These are phyloP conservation scores for Teratosphaeriaceae sp. DNA, from an alignment of 2,329 filamentous ascomycete genomes.

Conservation along the genomic window DNA sequence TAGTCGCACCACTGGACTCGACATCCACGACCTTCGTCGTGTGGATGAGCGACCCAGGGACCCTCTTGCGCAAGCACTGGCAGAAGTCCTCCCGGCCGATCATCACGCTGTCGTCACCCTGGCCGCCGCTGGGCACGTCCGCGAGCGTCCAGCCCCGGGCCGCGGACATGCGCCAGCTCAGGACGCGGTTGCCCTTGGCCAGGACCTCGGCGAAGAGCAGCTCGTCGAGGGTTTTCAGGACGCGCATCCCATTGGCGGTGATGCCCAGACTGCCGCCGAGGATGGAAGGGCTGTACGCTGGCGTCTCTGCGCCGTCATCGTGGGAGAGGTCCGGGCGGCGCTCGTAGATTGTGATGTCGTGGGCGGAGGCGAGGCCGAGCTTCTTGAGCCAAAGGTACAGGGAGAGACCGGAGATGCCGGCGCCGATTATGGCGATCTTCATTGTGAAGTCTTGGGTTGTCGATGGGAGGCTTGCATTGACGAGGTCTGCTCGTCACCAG, in stretches of 20 bases:
- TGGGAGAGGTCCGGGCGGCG: not conserved
- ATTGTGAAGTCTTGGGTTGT: not conserved
- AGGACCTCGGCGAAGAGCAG: slow-evolving; percentile 6
- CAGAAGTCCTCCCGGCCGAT: slow-evolving; percentile 5
- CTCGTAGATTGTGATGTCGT: slow-evolving; percentile 9
- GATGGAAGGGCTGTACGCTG: not conserved
- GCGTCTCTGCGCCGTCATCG: not conserved
- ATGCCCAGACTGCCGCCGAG: slow-evolving; percentile 8
- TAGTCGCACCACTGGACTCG: not conserved
- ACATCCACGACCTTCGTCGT: slow-evolving; percentile 9
- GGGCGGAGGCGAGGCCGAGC: slow-evolving; percentile 1
- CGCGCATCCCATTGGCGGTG: slow-evolving; percentile 6
- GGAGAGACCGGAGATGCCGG: slow-evolving; percentile 11
- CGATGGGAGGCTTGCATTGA: too few relatives aligned
- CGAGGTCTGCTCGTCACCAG: too few relatives aligned
- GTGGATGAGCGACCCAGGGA: not conserved
- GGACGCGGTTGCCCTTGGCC: slow-evolving; percentile 2
- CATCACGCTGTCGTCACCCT: slow-evolving; percentile 4
- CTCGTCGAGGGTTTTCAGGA: slow-evolving; percentile 6
- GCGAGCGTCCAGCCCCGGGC: slow-evolving; percentile 6
- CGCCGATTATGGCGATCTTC: slow-evolving; percentile 9
- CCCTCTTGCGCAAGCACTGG: slow-evolving; percentile 5
- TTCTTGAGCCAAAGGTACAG: slow-evolving; percentile 10
- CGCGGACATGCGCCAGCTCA: slow-evolving; percentile 4
- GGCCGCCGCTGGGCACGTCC: not conserved